These are phyloP conservation scores for Heritiera fomes DNA, from an alignment of 345 rosid species.

Conservation along the genomic window DNA sequence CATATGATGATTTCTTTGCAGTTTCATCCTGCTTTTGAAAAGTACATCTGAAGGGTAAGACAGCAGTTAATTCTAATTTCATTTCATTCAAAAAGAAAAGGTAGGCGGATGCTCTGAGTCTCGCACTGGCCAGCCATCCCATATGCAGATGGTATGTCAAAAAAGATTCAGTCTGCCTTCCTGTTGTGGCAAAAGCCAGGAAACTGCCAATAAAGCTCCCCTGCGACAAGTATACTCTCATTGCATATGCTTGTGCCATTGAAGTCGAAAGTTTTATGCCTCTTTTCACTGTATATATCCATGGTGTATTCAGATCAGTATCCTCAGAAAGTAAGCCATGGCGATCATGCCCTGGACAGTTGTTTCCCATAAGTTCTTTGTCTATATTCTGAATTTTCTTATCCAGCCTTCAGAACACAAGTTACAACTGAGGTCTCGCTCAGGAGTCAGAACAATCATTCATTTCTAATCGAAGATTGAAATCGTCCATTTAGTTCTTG, in stretches of 20 bases:
- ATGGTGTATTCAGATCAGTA: neutral
- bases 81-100: neutral
- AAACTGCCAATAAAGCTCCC: constrained; percentile 21
- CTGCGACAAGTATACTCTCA: neutral
- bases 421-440: neutral
- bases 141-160: neutral
- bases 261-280: neutral
- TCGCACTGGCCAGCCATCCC: neutral
- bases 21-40: constrained; percentile 19
- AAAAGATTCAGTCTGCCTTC: constrained; percentile 21
- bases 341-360: neutral
- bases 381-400: neutral
- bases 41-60: neutral
- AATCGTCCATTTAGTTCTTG: constrained; percentile 2
- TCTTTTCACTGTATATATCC: neutral
- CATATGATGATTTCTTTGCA: constrained; percentile 15
- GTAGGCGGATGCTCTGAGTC: constrained; percentile 5
- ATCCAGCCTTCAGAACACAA: neutral
- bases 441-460: constrained; percentile 16
- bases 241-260: neutral
- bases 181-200: constrained; percentile 4
- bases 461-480: neutral
- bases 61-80: constrained; percentile 11
- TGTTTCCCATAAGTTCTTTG: constrained; percentile 6
- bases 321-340: neutral